Evolutionary conservation across 2,329 filamentous ascomycete genomes (phyloP).

Genomic region (Lachnellula cervina): DNA sequence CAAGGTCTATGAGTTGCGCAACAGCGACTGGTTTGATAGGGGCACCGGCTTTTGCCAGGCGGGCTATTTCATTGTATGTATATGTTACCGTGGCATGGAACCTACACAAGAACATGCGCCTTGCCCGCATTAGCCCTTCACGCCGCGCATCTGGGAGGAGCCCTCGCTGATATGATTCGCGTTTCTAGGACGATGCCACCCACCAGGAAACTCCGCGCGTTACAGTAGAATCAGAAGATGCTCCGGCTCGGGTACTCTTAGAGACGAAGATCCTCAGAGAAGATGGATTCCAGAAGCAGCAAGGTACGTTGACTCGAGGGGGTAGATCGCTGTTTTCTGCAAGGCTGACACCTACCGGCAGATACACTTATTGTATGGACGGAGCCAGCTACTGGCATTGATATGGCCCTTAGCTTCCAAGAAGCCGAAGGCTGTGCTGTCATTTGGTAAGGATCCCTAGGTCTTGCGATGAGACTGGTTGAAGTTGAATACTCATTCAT

Average conservation of each 20-base stretch:
- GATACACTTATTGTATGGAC: slow-evolving; percentile 99
- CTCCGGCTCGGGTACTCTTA: slow-evolving; percentile 75
- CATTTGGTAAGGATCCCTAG: slow-evolving; percentile 66
- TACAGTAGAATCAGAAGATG: slow-evolving; percentile 88
- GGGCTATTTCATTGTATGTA: slow-evolving; percentile 27
- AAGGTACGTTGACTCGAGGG: slow-evolving; percentile 59
- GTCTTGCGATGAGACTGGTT: not conserved
- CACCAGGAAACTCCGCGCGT: slow-evolving; percentile 78
- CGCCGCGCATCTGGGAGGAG: not conserved
- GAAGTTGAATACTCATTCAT: slow-evolving; percentile 3
- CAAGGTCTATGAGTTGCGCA: slow-evolving; percentile 97
- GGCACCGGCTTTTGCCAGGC: slow-evolving; percentile 94
- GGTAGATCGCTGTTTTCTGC: slow-evolving; percentile 14
- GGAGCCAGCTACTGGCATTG: slow-evolving; percentile 73
- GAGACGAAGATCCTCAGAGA: slow-evolving; percentile 89
- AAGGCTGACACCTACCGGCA: slow-evolving; percentile 35
- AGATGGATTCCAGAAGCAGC: slow-evolving; percentile 96
- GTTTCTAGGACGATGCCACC: slow-evolving; percentile 47
- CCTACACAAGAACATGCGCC: slow-evolving; percentile 3
- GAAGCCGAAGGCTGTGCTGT: slow-evolving; percentile 89
- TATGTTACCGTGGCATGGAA: not conserved
- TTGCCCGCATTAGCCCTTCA: not conserved
- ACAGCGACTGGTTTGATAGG: slow-evolving; percentile 98
- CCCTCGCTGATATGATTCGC: slow-evolving; percentile 28
- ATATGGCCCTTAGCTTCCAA: slow-evolving; percentile 98